Evolutionary conservation across 1,284 basidiomycete genomes (phyloP), one percentile per base, ranked within the genome.

Genomic region (Papiliotrema fonsecae): DNA sequence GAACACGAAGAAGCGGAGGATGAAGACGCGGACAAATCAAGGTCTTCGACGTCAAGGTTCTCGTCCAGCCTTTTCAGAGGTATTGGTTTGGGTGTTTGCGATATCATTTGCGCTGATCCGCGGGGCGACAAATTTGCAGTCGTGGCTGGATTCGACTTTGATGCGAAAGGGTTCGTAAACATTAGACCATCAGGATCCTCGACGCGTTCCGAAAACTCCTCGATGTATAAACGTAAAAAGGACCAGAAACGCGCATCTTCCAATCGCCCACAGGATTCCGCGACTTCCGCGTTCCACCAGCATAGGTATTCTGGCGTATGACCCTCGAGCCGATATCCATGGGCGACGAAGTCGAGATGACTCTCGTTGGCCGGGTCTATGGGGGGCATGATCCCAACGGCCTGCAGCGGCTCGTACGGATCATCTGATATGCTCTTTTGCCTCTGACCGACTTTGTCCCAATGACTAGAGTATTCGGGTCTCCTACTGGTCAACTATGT

Each of bases 211-310:
- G 51, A 46, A 39, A 70, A 69, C 52, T 72, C 69, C 30, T 70
- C 76, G 19, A 88, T 72, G 2, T 85, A 75, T 6, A 80, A 79
- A 14, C 76, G 77, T 13, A 90, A 68, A 6, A 88, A 73, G 14
- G 81, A 59, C 88, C 88, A 90, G 2, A 79, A 76, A 58, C 87
- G 81, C 0, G 83, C 83, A 4, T 81, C 80, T 16, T 81, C 77
- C n/a, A 77, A 64, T 57, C 82, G 78, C 19, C 81, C 82, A 21
- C 77, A 83, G 42, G 80, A 72, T 24, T 81, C 69, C 6, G 87
- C 86, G 31, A 70, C 70, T 42, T 69, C 57, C 2, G 67, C 56
- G 51, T 76, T 76, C 67, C 71, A 73, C n/a, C 49, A 50, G 43
- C 74, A 75, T 0, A 86, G 73, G 1, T 66, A 70, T 25, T 64